Percentiles rank a stretch among this genome's conserved stretches.
Conservation (phyloP, 495 filamentous ascomycete species). For the Gamarada debralockiae region DNA sequence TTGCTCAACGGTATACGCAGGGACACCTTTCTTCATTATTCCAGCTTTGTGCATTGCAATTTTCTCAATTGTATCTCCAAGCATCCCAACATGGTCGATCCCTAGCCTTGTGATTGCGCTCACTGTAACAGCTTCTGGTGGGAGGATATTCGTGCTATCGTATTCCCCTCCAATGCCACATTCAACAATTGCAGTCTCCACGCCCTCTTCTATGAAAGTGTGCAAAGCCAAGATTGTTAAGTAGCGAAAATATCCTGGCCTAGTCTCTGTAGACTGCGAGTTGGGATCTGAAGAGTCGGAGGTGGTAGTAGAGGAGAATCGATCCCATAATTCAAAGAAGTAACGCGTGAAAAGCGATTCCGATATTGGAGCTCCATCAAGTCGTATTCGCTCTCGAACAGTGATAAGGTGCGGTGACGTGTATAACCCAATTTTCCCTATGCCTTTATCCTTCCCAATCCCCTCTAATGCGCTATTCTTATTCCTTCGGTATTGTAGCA, state of each 20-base stretch:
- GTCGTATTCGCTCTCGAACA: constrained; percentile 61
- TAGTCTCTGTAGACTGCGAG: not conserved
- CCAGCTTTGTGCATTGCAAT: constrained; percentile 98
- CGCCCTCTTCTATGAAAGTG: constrained; percentile 73
- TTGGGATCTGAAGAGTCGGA: constrained; percentile 39
- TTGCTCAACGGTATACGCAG: constrained; percentile 78
- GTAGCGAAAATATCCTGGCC: constrained; percentile 84
- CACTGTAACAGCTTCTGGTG: constrained; percentile 54
- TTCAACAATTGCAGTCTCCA: constrained; percentile 83
- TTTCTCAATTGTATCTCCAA: constrained; percentile 81
- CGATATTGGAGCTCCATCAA: constrained; percentile 49
- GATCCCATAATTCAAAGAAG: constrained; percentile 66
- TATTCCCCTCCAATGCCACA: constrained; percentile 93
- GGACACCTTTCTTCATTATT: constrained; percentile 73
- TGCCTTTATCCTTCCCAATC: not conserved
- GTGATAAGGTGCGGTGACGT: constrained; percentile 61
- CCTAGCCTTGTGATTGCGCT: constrained; percentile 79
- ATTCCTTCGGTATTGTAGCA: constrained; percentile 11
- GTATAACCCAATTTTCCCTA: constrained; percentile 54
- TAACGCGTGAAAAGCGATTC: constrained; percentile 52
- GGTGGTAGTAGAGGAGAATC: constrained; percentile 36
- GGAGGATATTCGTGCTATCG: constrained; percentile 86
- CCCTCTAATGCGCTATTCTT: not conserved
- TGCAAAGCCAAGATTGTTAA: constrained; percentile 90
- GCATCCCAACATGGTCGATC: constrained; percentile 82